Evolutionary conservation across 2,329 filamentous ascomycete species (phyloP).

Genomic region (Gnomoniopsis sp.): DNA sequence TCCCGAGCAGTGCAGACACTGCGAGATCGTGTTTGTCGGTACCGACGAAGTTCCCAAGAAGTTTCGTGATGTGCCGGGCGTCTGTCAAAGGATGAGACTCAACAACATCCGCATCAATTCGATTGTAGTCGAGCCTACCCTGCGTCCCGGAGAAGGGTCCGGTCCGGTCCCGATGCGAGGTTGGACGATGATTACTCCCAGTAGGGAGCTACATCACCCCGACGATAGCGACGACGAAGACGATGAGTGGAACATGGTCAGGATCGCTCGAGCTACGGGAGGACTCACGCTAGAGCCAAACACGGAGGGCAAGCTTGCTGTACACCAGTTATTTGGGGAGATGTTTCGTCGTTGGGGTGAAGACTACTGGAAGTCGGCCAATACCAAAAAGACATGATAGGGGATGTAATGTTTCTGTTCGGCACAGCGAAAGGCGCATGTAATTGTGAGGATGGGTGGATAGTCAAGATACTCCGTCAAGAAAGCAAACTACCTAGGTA

Average conservation of each 20-base stretch:
- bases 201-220: background rate
- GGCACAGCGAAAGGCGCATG: background rate
- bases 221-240: background rate
- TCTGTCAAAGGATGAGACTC: background rate
- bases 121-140: constrained; percentile 5
- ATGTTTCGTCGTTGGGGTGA: constrained; percentile 15
- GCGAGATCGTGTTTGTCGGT: constrained; percentile 11
- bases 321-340: constrained; percentile 10
- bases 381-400: background rate
- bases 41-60: constrained; percentile 8
- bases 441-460: no score
- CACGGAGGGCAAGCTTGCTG: constrained; percentile 12
- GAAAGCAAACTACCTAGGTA: background rate
- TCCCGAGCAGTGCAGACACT: constrained; percentile 1
- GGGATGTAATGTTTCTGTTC: background rate
- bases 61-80: background rate
- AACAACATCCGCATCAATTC: constrained; percentile 7
- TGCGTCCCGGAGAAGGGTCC: background rate
- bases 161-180: background rate
- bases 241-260: constrained; percentile 5
- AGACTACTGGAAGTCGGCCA: constrained; percentile 3
- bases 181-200: background rate
- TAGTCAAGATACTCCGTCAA: no score
- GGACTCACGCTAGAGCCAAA: constrained; percentile 9
- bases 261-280: constrained; percentile 11